Percentiles rank a stretch among this genome's conserved stretches.
phyloP scores from a whole-genome alignment of 2,329 filamentous ascomycete genomes.

The Colletotrichum somersetense region DNA sequence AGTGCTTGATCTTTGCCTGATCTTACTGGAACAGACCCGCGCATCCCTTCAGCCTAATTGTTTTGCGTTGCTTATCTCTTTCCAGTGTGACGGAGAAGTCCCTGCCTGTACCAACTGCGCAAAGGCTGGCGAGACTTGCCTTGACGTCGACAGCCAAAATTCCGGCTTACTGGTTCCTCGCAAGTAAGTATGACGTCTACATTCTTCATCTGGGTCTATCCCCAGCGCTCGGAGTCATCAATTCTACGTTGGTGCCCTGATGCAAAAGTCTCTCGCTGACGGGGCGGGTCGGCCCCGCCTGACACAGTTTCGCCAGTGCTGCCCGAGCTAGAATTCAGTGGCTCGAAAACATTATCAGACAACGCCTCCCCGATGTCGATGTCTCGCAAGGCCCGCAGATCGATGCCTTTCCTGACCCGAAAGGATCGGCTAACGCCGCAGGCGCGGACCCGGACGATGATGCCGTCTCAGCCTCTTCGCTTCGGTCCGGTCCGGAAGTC shows the following conservation, averaged over 20 bases:
- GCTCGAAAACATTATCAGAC: conserved; percentile 50
- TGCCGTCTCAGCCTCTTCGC: conserved; percentile 23
- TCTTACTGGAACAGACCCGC: neutral
- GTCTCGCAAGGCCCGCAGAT: conserved; percentile 47
- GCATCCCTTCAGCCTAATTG: conserved; percentile 23
- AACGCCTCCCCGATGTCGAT: conserved; percentile 48
- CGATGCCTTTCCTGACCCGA: conserved; percentile 43
- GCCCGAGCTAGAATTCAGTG: conserved; percentile 51
- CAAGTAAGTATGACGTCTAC: conserved; percentile 45
- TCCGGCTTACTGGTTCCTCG: conserved; percentile 51
- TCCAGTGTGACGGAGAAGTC: conserved; percentile 53
- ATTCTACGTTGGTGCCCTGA: neutral
- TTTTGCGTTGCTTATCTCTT: neutral
- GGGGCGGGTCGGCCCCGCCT: neutral
- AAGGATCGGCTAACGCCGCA: conserved; percentile 25
- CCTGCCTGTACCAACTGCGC: conserved; percentile 54
- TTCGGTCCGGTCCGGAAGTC: conserved; percentile 15
- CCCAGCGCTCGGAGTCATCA: neutral
- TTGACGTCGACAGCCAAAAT: conserved; percentile 55
- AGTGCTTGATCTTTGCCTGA: neutral
- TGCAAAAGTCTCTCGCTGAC: conserved; percentile 6
- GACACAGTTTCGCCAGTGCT: conserved; percentile 42
- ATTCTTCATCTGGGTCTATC: neutral
- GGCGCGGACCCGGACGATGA: conserved; percentile 38
- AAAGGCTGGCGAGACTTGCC: conserved; percentile 50